Base-by-base conservation (phyloP, 768 basidiomycete species). In the Tulasnella sp. region DNA sequence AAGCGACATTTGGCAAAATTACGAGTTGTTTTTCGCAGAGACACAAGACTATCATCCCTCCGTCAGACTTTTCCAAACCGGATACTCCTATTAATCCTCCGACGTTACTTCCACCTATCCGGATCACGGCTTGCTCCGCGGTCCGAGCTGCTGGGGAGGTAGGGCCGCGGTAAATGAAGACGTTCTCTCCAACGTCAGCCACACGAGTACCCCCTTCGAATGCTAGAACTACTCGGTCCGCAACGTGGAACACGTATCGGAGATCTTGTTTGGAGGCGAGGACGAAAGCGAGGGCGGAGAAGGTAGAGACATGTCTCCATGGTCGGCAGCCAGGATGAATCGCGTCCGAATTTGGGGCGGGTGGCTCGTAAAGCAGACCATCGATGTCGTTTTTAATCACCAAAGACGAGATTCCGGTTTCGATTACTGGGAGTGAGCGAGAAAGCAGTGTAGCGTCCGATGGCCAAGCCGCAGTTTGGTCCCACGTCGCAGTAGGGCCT, bases 221-320 rank as follows among this genome's bases (percentile, higher is more conserved):
- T 0, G 95, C 95, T 70, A 95, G 85, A 2, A 93, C 90, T 6
- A 87, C 87, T 61, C 86, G 83, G 1, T 84, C 84, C 0, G 87
- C 83, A 44, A 90, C 84, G 82, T 98, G 95, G 82, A 92, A 89
- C 1, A 93, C 93, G 85, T 96, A 95, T 26, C 94, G 90, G 0
- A 93, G 90, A 83, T 98, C 95, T 39, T 90, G 91, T 83, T 98
- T 98, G 16, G 94, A 95, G 11, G 95, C 95, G 73, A 99, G 87
- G 55, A 99, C 97, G 82, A 98, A 99, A 0, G 95, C 89, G 35
- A 99, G 88, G 0, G 96, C 97, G 26, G 93, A 91, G 83, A 90
- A 96, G 0, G 97, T 98, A n/a, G 90, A 87, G 5, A 85, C 84
- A 83, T 99, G 97, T 73, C 82, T 86, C 95, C 93, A 97, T 40